These are phyloP conservation scores for Glycyrrhiza uralensis DNA, from an alignment of 306 rosid genomes.

Conservation along the genomic window DNA sequence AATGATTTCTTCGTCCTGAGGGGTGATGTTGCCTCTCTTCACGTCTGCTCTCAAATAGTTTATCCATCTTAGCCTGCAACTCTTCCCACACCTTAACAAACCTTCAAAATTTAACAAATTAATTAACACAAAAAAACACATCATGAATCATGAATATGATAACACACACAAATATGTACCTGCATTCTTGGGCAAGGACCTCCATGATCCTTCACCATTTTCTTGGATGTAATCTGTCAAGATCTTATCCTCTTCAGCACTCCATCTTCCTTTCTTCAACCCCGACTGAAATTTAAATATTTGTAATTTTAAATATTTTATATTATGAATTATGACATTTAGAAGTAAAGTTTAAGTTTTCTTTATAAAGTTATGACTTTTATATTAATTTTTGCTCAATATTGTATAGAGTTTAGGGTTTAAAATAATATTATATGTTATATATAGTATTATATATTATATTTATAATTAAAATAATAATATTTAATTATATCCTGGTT, in stretches of 20 bases:
- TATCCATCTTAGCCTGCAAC: slow-evolving; percentile 86
- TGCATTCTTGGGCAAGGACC: slow-evolving; percentile 75
- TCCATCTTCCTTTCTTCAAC: slow-evolving; percentile 85
- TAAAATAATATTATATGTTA: too few species aligned
- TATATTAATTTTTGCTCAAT: too few species aligned
- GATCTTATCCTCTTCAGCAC: slow-evolving; percentile 69
- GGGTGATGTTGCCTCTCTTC: slow-evolving; percentile 86
- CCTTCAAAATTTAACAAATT: too few species aligned
- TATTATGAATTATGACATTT: too few species aligned
- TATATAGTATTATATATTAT: too few species aligned
- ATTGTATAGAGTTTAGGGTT: too few species aligned
- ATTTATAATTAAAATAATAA: too few species aligned
- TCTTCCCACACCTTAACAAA: slow-evolving; percentile 73
- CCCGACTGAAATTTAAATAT: too few species aligned
- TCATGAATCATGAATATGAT: neutral
- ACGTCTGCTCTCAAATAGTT: slow-evolving; percentile 75
- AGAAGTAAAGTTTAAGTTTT: too few species aligned
- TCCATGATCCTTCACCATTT: slow-evolving; percentile 85
- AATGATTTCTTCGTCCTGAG: slow-evolving; percentile 75
- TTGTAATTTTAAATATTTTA: too few species aligned
- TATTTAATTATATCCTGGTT: too few species aligned
- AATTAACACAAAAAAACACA: neutral
- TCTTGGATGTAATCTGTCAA: slow-evolving; percentile 55
- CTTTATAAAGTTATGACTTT: too few species aligned
- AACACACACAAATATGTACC: slow-evolving; percentile 29